These are phyloP conservation scores for Saturnispora galanensis DNA, from an alignment of 805 yeast species.

Conservation along the genomic window DNA sequence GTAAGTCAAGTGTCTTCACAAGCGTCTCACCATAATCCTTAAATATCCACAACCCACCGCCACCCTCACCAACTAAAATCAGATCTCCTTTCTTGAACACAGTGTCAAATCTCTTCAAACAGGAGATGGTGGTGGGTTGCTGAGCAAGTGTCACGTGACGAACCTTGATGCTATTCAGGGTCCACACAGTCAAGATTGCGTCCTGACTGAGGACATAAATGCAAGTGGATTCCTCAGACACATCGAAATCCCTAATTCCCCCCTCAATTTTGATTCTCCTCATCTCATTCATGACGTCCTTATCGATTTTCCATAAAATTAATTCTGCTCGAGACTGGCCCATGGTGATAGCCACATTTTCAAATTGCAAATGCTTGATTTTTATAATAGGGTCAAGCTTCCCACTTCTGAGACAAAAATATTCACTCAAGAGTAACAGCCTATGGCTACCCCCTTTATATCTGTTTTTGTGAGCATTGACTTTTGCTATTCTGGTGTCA, in stretches of 20 bases:
- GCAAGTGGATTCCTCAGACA: slow-evolving; percentile 17
- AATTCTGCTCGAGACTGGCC: slow-evolving; percentile 43
- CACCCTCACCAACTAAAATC: not conserved
- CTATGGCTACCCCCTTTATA: slow-evolving; percentile 43
- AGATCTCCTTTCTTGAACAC: not conserved
- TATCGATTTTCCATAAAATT: slow-evolving; percentile 57
- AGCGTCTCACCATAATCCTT: not conserved
- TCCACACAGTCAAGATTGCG: slow-evolving; percentile 33
- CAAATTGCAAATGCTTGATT: slow-evolving; percentile 40
- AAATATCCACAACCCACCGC: not conserved
- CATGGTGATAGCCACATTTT: slow-evolving; percentile 44
- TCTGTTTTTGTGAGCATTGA: slow-evolving; percentile 33
- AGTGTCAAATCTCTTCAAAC: not conserved
- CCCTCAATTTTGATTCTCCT: slow-evolving; percentile 6
- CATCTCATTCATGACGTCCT: slow-evolving; percentile 37
- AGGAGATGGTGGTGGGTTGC: no score
- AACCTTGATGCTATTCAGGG: slow-evolving; percentile 3
- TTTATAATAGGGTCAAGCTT: slow-evolving; percentile 27
- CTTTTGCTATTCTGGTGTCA: slow-evolving; percentile 2
- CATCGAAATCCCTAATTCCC: slow-evolving; percentile 27
- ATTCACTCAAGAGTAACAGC: slow-evolving; percentile 43
- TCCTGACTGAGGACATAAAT: slow-evolving; percentile 41
- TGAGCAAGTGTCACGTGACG: not conserved
- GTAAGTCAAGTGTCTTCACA: not conserved
- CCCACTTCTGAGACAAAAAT: slow-evolving; percentile 55